Conservation (phyloP, 2,329 filamentous ascomycete species). For the Teratosphaeria destructans region DNA sequence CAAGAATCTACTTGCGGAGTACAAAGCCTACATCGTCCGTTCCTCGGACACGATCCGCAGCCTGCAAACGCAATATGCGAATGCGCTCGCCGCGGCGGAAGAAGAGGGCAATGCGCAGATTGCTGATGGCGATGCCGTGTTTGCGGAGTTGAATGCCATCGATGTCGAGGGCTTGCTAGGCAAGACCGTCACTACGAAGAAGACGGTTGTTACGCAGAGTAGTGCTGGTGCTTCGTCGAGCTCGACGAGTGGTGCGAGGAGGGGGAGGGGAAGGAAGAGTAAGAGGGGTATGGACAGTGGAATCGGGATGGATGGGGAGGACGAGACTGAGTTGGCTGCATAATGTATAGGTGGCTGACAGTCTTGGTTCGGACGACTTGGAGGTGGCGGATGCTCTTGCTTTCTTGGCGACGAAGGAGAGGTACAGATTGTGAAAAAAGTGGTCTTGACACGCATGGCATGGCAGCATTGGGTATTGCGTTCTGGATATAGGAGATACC, state of each 20-base stretch:
- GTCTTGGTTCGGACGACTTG: neutral
- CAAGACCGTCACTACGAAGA: neutral
- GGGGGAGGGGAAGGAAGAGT: conserved; percentile 4
- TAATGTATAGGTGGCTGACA: neutral
- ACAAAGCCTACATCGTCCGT: conserved; percentile 26
- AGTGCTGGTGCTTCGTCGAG: neutral
- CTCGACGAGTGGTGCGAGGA: neutral
- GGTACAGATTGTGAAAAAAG: neutral
- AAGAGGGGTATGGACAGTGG: conserved; percentile 8
- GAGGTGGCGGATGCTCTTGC: neutral
- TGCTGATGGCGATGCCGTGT: conserved; percentile 8
- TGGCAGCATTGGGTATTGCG: neutral
- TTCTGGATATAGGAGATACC: neutral
- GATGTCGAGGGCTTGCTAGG: conserved; percentile 12
- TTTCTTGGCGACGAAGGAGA: neutral
- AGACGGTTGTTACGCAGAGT: neutral
- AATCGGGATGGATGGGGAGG: conserved; percentile 6
- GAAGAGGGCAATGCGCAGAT: conserved; percentile 5
- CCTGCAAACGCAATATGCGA: conserved; percentile 15
- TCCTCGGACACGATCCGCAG: conserved; percentile 24
- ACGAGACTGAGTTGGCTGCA: conserved; percentile 1
- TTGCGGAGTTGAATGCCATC: conserved; percentile 17
- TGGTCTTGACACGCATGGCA: neutral
- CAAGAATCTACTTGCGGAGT: conserved; percentile 18
- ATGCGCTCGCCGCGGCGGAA: conserved; percentile 21